Percentiles rank a stretch among this genome's conserved stretches.
These are phyloP conservation scores for Wolfiporia cocos DNA, from an alignment of 1,284 basidiomycete genomes.

Conservation along the genomic window DNA sequence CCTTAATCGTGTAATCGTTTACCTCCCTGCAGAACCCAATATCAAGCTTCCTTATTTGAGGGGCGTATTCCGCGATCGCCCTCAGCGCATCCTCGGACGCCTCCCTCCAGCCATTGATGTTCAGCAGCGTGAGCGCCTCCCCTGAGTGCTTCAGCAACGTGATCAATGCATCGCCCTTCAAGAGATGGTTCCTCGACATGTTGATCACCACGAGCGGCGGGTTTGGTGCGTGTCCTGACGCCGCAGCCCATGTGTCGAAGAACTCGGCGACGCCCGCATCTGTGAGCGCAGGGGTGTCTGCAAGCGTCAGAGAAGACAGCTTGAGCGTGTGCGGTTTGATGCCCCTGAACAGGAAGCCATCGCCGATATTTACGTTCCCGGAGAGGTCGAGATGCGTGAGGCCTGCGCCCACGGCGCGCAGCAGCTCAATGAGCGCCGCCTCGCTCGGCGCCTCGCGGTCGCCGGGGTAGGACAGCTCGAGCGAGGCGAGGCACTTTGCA, in stretches of 20 bases:
- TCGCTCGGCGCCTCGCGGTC: constrained; percentile 33
- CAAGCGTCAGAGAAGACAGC: constrained; percentile 55
- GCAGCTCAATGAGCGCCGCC: constrained; percentile 40
- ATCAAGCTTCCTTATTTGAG: constrained; percentile 61
- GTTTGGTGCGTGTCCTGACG: constrained; percentile 27
- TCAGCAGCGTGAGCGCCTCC: constrained; percentile 50
- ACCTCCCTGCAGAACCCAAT: constrained; percentile 84
- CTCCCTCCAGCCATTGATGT: constrained; percentile 75
- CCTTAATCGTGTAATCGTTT: constrained; percentile 80
- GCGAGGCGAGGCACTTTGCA: constrained; percentile 34
- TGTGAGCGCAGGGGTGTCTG: constrained; percentile 57
- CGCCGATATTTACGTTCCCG: constrained; percentile 51
- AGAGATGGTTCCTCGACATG: constrained; percentile 54
- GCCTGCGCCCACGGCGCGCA: constrained; percentile 34
- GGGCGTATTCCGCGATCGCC: constrained; percentile 41
- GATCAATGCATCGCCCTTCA: constrained; percentile 53
- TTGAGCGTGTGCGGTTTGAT: constrained; percentile 47
- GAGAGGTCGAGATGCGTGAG: constrained; percentile 58
- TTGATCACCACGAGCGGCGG: constrained; percentile 47
- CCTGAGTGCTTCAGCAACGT: constrained; percentile 74
- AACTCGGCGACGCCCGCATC: constrained; percentile 65
- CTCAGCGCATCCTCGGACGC: constrained; percentile 52
- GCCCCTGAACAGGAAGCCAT: constrained; percentile 54
- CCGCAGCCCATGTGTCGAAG: constrained; percentile 40
- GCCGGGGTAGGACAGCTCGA: constrained; percentile 44